Evolutionary conservation across 257 asterid species (phyloP).

Genomic region (Linderniella brevidens): DNA sequence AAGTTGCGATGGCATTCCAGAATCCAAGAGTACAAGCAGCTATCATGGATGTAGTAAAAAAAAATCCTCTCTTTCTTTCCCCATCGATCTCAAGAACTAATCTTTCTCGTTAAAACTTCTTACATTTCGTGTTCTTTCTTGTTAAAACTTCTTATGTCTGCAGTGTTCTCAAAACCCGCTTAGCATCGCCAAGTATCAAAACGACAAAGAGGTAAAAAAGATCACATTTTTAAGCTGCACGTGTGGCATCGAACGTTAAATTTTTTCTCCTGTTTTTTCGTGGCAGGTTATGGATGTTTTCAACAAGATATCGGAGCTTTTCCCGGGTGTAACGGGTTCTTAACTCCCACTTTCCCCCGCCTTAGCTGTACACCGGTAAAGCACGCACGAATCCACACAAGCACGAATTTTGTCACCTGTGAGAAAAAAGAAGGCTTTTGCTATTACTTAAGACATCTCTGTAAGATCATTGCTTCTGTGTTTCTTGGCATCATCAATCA

Average conservation of each 20-base stretch:
- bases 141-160: conserved; percentile 1
- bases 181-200: conserved; percentile 78
- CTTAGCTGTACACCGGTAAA: too few species aligned
- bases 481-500: too few species aligned
- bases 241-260: neutral
- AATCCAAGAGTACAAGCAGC: conserved; percentile 97
- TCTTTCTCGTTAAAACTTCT: too few species aligned
- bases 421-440: too few species aligned
- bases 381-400: too few species aligned
- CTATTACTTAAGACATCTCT: too few species aligned
- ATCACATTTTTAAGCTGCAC: neutral
- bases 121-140: neutral
- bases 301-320: conserved; percentile 83
- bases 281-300: conserved; percentile 91
- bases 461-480: too few species aligned
- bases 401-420: too few species aligned
- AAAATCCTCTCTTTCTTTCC: conserved; percentile 7
- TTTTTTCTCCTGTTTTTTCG: neutral
- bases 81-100: neutral
- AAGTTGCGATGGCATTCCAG: conserved; percentile 94
- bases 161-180: conserved; percentile 94
- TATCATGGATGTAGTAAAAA: conserved; percentile 94
- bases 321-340: conserved; percentile 65
- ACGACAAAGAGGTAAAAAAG: conserved; percentile 80
- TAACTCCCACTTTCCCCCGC: conserved; percentile 6